Evolutionary conservation across 169 alveolate species (phyloP), one percentile per base, ranked within the genome.

Genomic region (Besnoitia besnoiti): DNA sequence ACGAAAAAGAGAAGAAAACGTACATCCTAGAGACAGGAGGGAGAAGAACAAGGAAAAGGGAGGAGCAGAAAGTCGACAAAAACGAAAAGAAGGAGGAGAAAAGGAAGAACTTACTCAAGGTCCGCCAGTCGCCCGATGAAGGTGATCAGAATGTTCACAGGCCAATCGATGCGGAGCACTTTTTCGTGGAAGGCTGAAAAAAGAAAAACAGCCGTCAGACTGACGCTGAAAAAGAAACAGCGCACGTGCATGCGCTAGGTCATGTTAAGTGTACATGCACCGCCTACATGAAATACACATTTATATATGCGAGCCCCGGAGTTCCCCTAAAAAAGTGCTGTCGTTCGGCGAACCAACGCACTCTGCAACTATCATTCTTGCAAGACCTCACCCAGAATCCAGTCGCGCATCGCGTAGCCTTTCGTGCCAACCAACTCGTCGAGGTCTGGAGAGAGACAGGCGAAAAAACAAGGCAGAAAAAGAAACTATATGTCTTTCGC

Each of bases 101-200:
- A 24, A 30, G 10, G 37, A 8, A 47, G 47, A 39, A 77, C 93
- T 90, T 85, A 90, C 93, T 90, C 93, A 14, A 90, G 76, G 30
- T 90, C 93, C 8, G 93, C 93, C 59, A 90, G 93, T 82, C 93
- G 93, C 12, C 55, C 79, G 67, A 90, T 75, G 40, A 90, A 85
- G 49, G 93, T 90, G 51, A 90, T 21, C 44, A 85, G 62, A 55
- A 90, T 90, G 62, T 73, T 73, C 21, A 77, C 93, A 24, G 93
- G 93, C 84, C 84, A 85, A 24, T 90, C 85, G 67, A 90, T 55
- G 39, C 30, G 47, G 40, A 49, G 79, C 50, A 90, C 14, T 47
- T 59, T 55, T n/a, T 47, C 47, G 90, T 90, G 90, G 33, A 90
- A 85, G 19, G 93, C 93, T 90, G 93, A 40, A 62, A 3, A 46